Evolutionary conservation across 2,329 filamentous ascomycete species (phyloP).

Genomic region (Myriosclerotinia scirpicola): DNA sequence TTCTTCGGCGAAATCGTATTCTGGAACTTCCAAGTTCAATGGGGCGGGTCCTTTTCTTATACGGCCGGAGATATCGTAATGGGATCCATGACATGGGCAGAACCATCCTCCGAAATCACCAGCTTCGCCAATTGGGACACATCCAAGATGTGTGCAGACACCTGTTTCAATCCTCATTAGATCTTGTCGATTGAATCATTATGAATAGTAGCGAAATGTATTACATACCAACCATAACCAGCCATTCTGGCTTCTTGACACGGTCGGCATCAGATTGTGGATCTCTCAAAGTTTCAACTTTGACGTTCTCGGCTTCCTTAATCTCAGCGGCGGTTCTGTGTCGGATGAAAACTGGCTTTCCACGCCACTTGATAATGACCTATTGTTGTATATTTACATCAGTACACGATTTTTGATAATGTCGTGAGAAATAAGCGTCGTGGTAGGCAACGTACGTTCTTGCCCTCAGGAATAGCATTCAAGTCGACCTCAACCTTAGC

Average conservation of each 20-base stretch:
- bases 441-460: conserved; percentile 80
- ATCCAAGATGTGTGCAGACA: conserved; percentile 98
- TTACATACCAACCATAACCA: conserved; percentile 87
- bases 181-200: conserved; percentile 29
- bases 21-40: conserved; percentile 93
- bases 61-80: conserved; percentile 99
- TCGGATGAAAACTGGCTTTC: conserved; percentile 99
- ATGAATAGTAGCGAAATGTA: background rate
- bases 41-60: conserved; percentile 97
- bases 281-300: conserved; percentile 81
- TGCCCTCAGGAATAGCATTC: conserved; percentile 90
- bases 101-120: conserved; percentile 99
- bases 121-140: conserved; percentile 97
- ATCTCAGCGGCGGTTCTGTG: conserved; percentile 95
- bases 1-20: conserved; percentile 91
- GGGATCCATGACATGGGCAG: conserved; percentile 99
- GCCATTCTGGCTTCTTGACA: conserved; percentile 98
- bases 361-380: conserved; percentile 99
- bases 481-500: conserved; percentile 99
- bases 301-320: conserved; percentile 86
- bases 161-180: conserved; percentile 50
- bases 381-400: conserved; percentile 41
- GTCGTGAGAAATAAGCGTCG: background rate
- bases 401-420: background rate
- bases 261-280: conserved; percentile 88